Base-by-base conservation (phyloP, 805 yeast genomes). In the Yarrowia divulgata region DNA sequence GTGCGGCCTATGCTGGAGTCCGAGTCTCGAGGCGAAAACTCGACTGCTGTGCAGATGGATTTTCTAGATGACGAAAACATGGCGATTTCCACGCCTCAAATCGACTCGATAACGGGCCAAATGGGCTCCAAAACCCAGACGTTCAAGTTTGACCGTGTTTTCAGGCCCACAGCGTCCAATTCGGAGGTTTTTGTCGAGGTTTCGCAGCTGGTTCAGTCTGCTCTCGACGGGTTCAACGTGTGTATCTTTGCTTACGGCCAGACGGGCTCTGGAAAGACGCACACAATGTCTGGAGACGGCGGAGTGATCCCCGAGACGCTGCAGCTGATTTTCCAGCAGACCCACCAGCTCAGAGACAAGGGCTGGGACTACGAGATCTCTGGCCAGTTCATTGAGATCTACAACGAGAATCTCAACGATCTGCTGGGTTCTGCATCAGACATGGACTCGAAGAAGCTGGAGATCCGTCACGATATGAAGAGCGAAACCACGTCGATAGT, bases 161-260 rank as follows among this genome's bases (percentile, higher is more conserved):
- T 95, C 74, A 83, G 81, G 40, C 83, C 84, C 67, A 72, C 73
- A 1, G 78, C 84, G 10, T 75, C 84, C 1, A 94, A 94, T 75
- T 73, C 72, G 0, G 89, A 85, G 34, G 85, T 95, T 0, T 95
- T 93, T 78, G 89, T 86, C 39, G 99, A 94, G 74, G 85, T 94
- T 0, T 88, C 95, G 1, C 97, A 93, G 77, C 79, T 94, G 29
- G 87, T 94, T 1, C 97, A 92, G 77, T 91, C 85, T 80, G 87
- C 96, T 0, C 77, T 93, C 14, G 97, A 94, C 78, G 99, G 99
- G 0, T 88, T 83, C 75, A 92, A 92, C 73, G 97, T 93, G 2
- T 93, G 98, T 77, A 91, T 95, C 1, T 92, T 94, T 80, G 97
- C 98, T 0, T 94, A 95, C 77, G 99, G 99, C 0, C 99, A 94